Base-by-base conservation (phyloP, 306 rosid genomes). In the Castanea crenata region DNA sequence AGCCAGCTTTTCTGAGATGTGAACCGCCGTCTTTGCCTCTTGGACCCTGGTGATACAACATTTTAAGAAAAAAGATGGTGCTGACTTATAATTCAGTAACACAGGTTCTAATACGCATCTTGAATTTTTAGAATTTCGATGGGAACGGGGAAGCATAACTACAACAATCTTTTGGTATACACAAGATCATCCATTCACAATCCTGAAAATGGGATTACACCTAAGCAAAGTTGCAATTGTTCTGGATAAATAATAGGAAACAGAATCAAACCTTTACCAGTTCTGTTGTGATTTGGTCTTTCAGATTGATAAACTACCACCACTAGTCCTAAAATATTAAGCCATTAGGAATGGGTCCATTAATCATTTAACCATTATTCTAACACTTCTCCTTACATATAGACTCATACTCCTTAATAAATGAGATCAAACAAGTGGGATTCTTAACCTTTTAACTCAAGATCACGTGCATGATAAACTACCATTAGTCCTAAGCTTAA, bases 21-120 rank as follows among this genome's bases (percentile, higher is more conserved):
- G 15, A 49, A 55, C 67, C 38, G 68, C 27, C 58, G 52, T n/a
- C 76, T 80, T 27, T 71, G 71, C 78, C 56, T 78, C 81, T 79
- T 81, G 41, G 74, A 71, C 62, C 55, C 82, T 82, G 23, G 52
- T 74, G 21, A 67, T 31, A 21, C 71, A 67, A 34, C 32, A 67
- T 67, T 58, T 19, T 4, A 58, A 25, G 27, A 8, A 58, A 5
- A 7, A 58, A 31, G 2, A 34, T 34, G 51, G 52, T 19, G 49
- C 21, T 1, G 3, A 27, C 46, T 27, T 9, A 63, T 41, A 63
- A 27, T 7, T 57, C 63, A 20, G 63, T 41, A 57, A 57, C 27
- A n/a, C 13, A 64, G 35, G 19, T 5, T 64, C 41, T 25, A 34
- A 64, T 9, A 64, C 13, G 20, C 70, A 16, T 15, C 70, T 64